Conservation (phyloP, 352 stramenopile genomes). For the Phytopythium oedochilum region DNA sequence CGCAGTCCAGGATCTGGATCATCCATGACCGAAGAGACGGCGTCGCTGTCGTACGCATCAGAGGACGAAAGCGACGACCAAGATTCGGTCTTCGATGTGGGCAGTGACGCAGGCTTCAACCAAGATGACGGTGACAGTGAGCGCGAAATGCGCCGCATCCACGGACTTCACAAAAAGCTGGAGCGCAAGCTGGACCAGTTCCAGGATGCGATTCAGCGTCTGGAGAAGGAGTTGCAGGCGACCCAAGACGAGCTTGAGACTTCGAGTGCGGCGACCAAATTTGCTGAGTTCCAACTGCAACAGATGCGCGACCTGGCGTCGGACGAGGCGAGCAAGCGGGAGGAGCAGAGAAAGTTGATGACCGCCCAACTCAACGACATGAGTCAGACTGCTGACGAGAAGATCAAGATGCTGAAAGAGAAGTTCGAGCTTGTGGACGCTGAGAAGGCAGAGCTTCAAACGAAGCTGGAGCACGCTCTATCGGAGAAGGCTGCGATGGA, state of each 20-base stretch:
- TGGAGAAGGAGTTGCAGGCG: conserved; percentile 58
- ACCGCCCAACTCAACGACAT: too few relatives aligned
- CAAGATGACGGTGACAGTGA: conserved; percentile 31
- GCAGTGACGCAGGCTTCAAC: conserved; percentile 23
- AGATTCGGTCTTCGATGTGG: conserved; percentile 26
- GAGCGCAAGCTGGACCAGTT: conserved; percentile 67
- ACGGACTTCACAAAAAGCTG: conserved; percentile 49
- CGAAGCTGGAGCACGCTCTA: conserved; percentile 1
- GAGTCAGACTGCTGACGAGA: too few relatives aligned
- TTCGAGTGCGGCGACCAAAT: conserved; percentile 68
- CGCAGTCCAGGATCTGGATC: conserved; percentile 54
- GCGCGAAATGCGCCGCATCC: conserved; percentile 61
- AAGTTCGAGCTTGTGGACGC: too few relatives aligned
- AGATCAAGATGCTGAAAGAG: too few relatives aligned
- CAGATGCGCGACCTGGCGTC: conserved; percentile 52
- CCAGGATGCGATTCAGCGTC: conserved; percentile 62
- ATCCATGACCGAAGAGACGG: conserved; percentile 58
- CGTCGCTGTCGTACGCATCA: conserved; percentile 60
- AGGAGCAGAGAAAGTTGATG: too few relatives aligned
- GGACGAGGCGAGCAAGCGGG: conserved; percentile 36
- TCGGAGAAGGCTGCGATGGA: conserved; percentile 21
- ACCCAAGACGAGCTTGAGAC: conserved; percentile 79
- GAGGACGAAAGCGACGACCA: conserved; percentile 38
- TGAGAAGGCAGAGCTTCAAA: conserved; percentile 16
- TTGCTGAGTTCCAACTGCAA: conserved; percentile 76